Base-by-base conservation (phyloP, 2,329 filamentous ascomycete genomes). In the Macroventuria anomochaeta region DNA sequence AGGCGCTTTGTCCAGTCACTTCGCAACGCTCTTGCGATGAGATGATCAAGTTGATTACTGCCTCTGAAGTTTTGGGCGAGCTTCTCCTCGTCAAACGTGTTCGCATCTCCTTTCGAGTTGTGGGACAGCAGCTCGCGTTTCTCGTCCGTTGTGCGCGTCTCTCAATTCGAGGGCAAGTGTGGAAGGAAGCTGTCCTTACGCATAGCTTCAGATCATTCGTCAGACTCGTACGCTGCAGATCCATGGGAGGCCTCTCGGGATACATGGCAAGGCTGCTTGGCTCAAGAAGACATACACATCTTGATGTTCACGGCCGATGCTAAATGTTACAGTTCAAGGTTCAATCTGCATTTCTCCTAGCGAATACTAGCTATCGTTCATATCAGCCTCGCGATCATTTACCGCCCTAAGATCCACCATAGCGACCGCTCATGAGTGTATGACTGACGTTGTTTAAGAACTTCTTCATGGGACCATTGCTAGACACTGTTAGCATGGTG, bases 391-490 rank as follows among this genome's bases (percentile, higher is more conserved):
- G 17, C 10, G 4, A 46, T 25, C 23, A 20, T 4, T 11, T 21
- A 13, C 17, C 37, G 3, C 29, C 18, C 31, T 17, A 50, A 12
- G 51, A 12, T 23, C 43, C 44, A 3, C 51, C 44, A 11, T 48
- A 54, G 11, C 51, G 44, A 25, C 47, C 47, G 33, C 38, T 42
- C 25, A 17, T 47, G 6, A 54, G 36, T 0, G 26, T 17, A 15
- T 48, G 43, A 18, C 44, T 44, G 15, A 53, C n/a, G 8, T 54
- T 48, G 44, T 48, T 54, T n/a, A 54, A 36, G 15, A 48, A 43
- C 21, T 28, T 38, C 33, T 54, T 48, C 6, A 48, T 18, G 3
- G 26, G 18, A 1, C 51, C 44, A 8, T 54, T 48, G 28, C 43
- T 54, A 12, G 7, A 11, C 7, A 13, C 2, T 3, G 26, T 53